Base-by-base conservation (phyloP, 441 rosid genomes). In the Erodium moschatum region DNA sequence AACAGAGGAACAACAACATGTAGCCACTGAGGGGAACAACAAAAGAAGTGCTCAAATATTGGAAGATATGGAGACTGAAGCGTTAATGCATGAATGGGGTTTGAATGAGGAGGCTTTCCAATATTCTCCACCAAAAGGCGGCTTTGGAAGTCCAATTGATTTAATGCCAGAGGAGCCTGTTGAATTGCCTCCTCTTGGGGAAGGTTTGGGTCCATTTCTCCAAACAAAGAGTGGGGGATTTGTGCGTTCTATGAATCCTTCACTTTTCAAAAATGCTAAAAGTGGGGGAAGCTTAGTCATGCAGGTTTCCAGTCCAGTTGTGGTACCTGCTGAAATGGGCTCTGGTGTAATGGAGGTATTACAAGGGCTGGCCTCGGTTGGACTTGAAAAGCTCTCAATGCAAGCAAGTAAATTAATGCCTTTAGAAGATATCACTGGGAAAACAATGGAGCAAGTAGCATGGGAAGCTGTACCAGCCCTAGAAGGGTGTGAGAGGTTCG, bases 291-390 rank as follows among this genome's bases (percentile, higher is more conserved):
- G 74, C 82, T 81, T 92, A 85, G 74, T 92, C 78, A 92, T 92
- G 97, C 98, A 92, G 79, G 96, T 84, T 75, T 92, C 98, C 61
- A 85, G 80, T 77, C 97, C 98, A 2, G 92, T 92, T 71, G 98
- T 92, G 70, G 92, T 92, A 66, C 98, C 98, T 15, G 96, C 97
- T 24, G 97, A 87, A 80, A 90, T 92, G 98, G 98, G 98, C 67
- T 85, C 90, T 69, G 85, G 84, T 72, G 78, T 89, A 70, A 84
- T 81, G 81, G 96, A 83, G 63, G 81, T 87, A 74, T 84, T 90
- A 69, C 85, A 89, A 82, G 79, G 67, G 70, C 78, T 92, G 64
- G 97, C 94, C 65, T 89, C 91, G 27, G 80, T 82, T 79, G 98
- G 98, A 73, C 90, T 92, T 75, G 97, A 90, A 76, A 92, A 89